Evolutionary conservation across 2,329 filamentous ascomycete genomes (phyloP), one percentile per base, ranked within the genome.

Genomic region (Aureobasidium sp.): DNA sequence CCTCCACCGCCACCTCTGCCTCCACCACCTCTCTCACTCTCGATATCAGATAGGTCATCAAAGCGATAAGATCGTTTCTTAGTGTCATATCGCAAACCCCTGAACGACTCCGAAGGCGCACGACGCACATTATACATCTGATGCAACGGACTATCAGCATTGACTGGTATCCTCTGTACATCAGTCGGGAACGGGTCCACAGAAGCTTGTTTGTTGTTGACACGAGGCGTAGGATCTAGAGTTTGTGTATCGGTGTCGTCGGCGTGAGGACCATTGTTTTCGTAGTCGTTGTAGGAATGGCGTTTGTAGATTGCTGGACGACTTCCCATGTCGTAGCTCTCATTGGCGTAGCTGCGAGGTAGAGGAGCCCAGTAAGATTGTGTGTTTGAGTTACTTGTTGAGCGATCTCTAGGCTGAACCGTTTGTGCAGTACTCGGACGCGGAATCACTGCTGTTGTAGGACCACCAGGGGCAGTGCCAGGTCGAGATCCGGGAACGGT

Each of bases 41-140:
- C 33, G 7, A 65, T 65, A 15, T 59, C 63, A 7, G 63, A 65
- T 2, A 65, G 23, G 9, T 47, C 31, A 33, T 58, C 53, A 29
- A 58, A 58, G 18, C 53, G 51, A 23, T 65, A 65, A 4, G 63
- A 60, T 1, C 54, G 38, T 27, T 48, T 50, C 15, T 65, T 51
- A 1, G 53, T 40, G 25, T 59, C 63, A 18, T 59, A 59, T 36
- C 55, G 63, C 7, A 42, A 16, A 27, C 54, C 45, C 7, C 63
- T 48, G 29, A 59, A 64, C 2, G 59, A 48, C 20, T 62, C 47
- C 7, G 59, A 62, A 0, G 47, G 59, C 2, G 47, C 33, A 11
- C 59, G 47, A 43, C 29, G 59, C 45, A 36, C 36, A 25, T 63
- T 16, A 10, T 51, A 23, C 42, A 59, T 13, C 20, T 59, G 58